Evolutionary conservation across 306 rosid genomes (phyloP), one percentile per base, ranked within the genome.

Genomic region (Pyrus betulifolia): DNA sequence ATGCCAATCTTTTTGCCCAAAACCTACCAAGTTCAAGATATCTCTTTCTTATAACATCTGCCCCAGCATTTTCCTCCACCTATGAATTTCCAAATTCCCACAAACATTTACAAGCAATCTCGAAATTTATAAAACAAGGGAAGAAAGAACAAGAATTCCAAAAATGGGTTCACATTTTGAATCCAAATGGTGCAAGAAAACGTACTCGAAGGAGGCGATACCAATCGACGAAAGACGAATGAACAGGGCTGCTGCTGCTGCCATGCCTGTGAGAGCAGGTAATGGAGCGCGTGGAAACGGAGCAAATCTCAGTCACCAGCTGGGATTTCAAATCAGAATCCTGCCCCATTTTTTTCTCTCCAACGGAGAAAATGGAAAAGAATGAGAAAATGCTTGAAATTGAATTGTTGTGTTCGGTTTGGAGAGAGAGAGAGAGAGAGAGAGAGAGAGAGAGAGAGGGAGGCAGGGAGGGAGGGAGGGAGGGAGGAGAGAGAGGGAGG

Each of bases 1-100:
- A 67, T 40, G 70, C 17, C 38, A 61, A 30, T 57, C 28, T 54
- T 55, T 67, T 38, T 38, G 42, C 2, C 42, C 42, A 38, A 7
- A 38, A 7, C 93, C 70, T 80, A 95, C 99, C 99, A 82, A 92
- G 93, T 81, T 88, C 90, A 73, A 88, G 97, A 76, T 90, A 92
- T 79, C 81, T 81, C 82, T 88, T 89, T 21, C 97, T 90, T 67
- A 95, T 86, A 70, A 81, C 85, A 76, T 86, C 80, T 9, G 71
- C 33, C 23, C 82, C 90, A 27, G 92, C 90, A 74, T 87, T 86
- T 85, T 90, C 92, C 82, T 87, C 89, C 79, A 92, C 97, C 97
- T 95, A 78, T 83, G 63, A 67, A 72, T 82, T 70, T 60, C 75
- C 67, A 73, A 21, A 42, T 49, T 49, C 18, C 52, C 55, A 62